Conservation (phyloP, 345 rosid genomes). For the Eucalyptus curtisii region DNA sequence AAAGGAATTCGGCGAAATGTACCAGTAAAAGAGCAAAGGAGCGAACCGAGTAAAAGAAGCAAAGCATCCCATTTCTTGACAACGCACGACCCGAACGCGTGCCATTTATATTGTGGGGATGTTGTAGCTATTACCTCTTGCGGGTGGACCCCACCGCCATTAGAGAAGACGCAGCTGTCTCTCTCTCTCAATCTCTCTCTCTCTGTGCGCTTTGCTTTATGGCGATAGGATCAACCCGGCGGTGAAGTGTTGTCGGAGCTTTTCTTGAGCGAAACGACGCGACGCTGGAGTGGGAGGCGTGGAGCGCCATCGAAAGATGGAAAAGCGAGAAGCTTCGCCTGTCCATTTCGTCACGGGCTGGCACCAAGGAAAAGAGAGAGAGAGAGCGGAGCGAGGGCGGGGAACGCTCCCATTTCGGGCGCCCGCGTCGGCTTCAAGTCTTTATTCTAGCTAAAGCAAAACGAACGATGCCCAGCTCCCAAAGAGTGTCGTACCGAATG, state of each 20-base stretch:
- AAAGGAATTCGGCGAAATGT: not conserved
- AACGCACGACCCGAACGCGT: not conserved
- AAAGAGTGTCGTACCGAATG: not conserved
- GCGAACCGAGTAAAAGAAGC: not conserved
- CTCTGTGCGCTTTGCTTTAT: not conserved
- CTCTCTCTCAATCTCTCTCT: not conserved
- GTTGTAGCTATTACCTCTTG: not conserved
- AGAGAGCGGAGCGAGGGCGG: not conserved
- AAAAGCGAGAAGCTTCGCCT: not conserved
- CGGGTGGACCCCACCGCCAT: not conserved
- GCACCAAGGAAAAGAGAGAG: not conserved
- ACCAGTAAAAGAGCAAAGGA: not conserved
- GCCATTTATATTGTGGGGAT: not conserved
- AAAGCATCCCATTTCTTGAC: not conserved
- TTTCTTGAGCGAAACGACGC: not conserved
- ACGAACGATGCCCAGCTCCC: not conserved
- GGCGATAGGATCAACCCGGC: not conserved
- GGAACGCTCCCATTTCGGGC: not conserved
- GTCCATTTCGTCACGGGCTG: not conserved
- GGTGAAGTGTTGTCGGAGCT: not conserved
- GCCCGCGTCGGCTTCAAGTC: not conserved
- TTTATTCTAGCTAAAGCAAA: accelerated
- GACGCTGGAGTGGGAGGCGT: not conserved
- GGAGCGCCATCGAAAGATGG: not conserved
- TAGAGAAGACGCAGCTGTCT: not conserved